Percentiles rank a stretch among this genome's conserved stretches.
phyloP scores from a whole-genome alignment of 2,329 filamentous ascomycete genomes.

The Colletotrichum brevisporum region DNA sequence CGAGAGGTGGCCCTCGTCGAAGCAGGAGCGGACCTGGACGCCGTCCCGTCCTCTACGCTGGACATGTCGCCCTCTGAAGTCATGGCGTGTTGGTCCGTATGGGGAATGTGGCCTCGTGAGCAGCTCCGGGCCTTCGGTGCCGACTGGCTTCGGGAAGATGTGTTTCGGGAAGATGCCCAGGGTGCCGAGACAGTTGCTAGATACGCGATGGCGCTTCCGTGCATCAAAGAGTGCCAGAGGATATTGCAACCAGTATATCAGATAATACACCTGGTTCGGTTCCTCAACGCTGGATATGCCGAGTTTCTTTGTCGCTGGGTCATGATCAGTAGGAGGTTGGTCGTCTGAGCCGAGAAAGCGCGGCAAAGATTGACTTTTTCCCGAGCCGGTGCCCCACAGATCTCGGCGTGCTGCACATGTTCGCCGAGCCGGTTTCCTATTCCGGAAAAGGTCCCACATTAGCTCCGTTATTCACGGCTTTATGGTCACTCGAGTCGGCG shows the following conservation, averaged over 20 bases:
- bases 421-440: background rate
- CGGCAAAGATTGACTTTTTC: conserved; percentile 4
- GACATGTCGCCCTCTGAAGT: conserved; percentile 27
- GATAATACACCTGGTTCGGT: background rate
- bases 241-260: background rate
- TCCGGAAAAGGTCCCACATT: conserved; percentile 18
- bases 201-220: background rate
- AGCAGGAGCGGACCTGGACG: background rate
- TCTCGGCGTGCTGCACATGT: conserved; percentile 10
- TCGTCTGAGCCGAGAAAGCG: background rate
- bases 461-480: background rate
- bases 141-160: conserved; percentile 7
- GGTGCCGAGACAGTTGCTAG: conserved; percentile 7
- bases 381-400: conserved; percentile 2
- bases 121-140: conserved; percentile 6
- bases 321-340: background rate
- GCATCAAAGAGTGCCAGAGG: background rate
- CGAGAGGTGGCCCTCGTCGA: conserved; percentile 2
- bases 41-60: conserved; percentile 25
- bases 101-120: conserved; percentile 8
- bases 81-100: conserved; percentile 19
- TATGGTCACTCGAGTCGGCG: conserved; percentile 10
- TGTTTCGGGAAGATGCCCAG: conserved; percentile 14
- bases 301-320: conserved; percentile 8
- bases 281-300: background rate